These are phyloP conservation scores for Scutellaria barbata DNA, from an alignment of 257 asterid genomes.

Conservation along the genomic window DNA sequence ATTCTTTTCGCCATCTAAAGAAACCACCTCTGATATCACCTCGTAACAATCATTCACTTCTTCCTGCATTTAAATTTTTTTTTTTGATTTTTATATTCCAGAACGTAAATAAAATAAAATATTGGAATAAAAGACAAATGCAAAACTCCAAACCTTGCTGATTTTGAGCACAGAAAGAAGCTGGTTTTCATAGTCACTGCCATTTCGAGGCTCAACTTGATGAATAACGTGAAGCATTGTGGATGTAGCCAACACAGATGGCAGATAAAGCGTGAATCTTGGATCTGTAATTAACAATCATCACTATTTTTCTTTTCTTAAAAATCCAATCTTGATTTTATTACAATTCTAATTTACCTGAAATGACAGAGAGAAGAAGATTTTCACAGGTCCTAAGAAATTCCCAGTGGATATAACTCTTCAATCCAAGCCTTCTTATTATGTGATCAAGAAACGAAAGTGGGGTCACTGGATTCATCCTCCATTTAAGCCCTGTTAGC, in stretches of 20 bases:
- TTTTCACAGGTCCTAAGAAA: constrained; percentile 66
- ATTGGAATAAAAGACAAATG: neutral
- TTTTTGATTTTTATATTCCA: neutral
- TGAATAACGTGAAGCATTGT: constrained; percentile 84
- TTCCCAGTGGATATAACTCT: constrained; percentile 56
- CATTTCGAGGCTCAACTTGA: constrained; percentile 58
- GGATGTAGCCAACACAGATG: constrained; percentile 85
- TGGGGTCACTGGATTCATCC: constrained; percentile 96
- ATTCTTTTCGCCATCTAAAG: too few species aligned
- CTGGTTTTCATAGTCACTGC: constrained; percentile 64
- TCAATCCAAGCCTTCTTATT: constrained; percentile 71
- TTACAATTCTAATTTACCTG: constrained; percentile 54
- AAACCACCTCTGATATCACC: constrained; percentile 46
- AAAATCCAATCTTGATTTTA: constrained; percentile 29
- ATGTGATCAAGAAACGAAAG: constrained; percentile 82
- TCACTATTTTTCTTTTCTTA: neutral
- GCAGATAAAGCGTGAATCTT: constrained; percentile 60
- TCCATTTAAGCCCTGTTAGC: constrained; percentile 76
- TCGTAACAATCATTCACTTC: constrained; percentile 70
- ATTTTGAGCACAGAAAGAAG: constrained; percentile 71
- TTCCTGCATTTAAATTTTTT: constrained; percentile 54
- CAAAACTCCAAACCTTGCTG: constrained; percentile 54
- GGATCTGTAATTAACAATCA: constrained; percentile 55
- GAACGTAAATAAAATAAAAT: neutral
- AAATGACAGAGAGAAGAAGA: constrained; percentile 61